Evolutionary conservation across 2,329 filamentous ascomycete genomes (phyloP), one percentile per base, ranked within the genome.

Genomic region (Epichloe typhina): DNA sequence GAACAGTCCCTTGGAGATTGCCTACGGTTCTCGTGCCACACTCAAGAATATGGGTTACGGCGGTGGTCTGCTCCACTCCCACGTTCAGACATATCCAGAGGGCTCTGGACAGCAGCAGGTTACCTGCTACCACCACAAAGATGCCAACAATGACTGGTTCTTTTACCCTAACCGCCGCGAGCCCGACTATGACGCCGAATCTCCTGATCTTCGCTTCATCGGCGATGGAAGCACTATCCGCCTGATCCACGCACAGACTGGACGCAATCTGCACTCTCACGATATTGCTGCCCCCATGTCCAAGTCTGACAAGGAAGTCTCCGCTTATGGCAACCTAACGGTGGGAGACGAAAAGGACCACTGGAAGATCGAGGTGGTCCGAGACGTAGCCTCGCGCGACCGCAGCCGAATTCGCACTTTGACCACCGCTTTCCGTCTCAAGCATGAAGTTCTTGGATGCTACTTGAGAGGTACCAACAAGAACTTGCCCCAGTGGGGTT

Each of bases 11-110:
- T 77, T 98, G 15, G 93, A 98, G 64, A 76, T 98, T 57, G 91
- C 89, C 5, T 75, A 86, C 56, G 93, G 94, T 26, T 98, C 93
- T 37, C 82, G 86, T 53, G 86, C 85, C 8, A 98, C 93, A 0
- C 74, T 98, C 58, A 98, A 98, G 77, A 98, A 98, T 67, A 98
- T 97, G 93, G 93, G 93, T 35, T 98, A 98, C 61, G 93, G 93
- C 53, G 93, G 93, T 64, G 93, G 93, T 66, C 81, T 98, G 37
- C 82, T 97, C 44, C 91, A 97, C 71, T 96, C 90, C 41, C 93
- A 97, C 74, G 80, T 96, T 55, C 91, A 97, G 70, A 96, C 89
- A 8, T 97, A 88, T 66, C 91, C 91, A 0, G 90, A 96, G 64
- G 93, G 91, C 35, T 97, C 93, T 38, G 73, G 72, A 49, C 93